Base-by-base conservation (phyloP, 2,329 filamentous ascomycete species). In the Calonectria crousiana region DNA sequence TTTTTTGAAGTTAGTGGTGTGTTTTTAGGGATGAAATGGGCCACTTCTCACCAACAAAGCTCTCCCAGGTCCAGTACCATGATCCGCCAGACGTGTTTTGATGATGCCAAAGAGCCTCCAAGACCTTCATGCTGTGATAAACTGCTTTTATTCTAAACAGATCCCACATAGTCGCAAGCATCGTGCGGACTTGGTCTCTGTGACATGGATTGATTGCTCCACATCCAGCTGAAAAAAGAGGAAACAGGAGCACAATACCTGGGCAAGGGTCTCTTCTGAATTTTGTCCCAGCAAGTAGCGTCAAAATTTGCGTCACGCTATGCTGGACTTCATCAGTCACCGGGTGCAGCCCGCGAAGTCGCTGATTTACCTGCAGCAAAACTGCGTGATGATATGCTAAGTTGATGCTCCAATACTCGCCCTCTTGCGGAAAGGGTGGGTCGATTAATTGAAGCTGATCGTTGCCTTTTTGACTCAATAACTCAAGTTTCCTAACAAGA, bases 201-300 rank as follows among this genome's bases (percentile, higher is more conserved):
- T 71, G 49, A 5, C 28, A 16, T 4, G 14, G 26, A 10, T 28
- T 34, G 3, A 52, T 58, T 4, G 69, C 69, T 18, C 58, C 69
- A 23, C 69, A 71, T 8, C 69, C 60, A 26, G 69, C 69, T 10
- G 69, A 71, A 26, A 71, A 71, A 11, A 71, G 36, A 9, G 69
- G 69, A 30, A 71, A 71, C 0, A 71, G 49, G 2, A 71, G 20
- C 49, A 71, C 69, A 20, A 71, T 71, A 4, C 58, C 69, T n/a
- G 69, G 69, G 28, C 69, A 71, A n/a, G 69, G 60, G 8, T 56
- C 69, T 5, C 44, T 36, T 6, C 34, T 6, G 16, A 71, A 30
- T 6, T 66, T 8, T 11, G 47, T 30, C 0, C 18, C 30, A 16
- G 69, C 34, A 6, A 71, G 23, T 8, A 71, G 60, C 3, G 36